A percentile compares a stretch with the other conserved stretches of the same genome.
These are phyloP conservation scores for Zostera marina DNA, from an alignment of 116 monocot genomes.

Conservation along the genomic window DNA sequence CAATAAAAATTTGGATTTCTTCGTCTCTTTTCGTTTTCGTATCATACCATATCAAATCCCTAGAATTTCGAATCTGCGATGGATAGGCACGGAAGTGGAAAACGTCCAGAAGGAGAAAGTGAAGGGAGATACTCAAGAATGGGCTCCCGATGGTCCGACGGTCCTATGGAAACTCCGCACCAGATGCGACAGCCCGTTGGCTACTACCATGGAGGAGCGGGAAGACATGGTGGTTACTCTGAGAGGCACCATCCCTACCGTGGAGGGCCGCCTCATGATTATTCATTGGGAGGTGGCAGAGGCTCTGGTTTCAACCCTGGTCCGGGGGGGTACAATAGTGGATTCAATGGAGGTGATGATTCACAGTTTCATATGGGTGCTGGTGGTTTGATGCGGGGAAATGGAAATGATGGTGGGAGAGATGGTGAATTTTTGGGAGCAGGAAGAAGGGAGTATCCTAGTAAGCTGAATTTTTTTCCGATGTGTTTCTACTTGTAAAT, in stretches of 20 bases:
- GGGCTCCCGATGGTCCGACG: constrained; percentile 9
- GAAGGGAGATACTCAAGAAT: constrained; percentile 6
- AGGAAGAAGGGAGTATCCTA: constrained; percentile 4
- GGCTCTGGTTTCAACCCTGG: constrained; percentile 5
- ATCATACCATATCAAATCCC: constrained; percentile 7
- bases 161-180: background rate
- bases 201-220: background rate
- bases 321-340: constrained; percentile 4
- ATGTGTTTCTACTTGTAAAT: background rate
- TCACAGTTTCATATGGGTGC: constrained; percentile 1
- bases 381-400: background rate
- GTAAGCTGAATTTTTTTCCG: constrained; percentile 2
- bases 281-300: constrained; percentile 1
- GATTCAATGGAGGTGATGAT: background rate
- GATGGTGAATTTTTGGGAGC: constrained; percentile 1
- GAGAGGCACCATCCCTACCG: constrained; percentile 11
- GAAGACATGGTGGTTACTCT: constrained; percentile 3
- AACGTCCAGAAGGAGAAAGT: constrained; percentile 1
- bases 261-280: background rate
- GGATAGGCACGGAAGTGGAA: constrained; percentile 3
- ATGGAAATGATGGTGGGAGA: background rate
- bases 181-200: constrained; percentile 1
- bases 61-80: constrained; percentile 1
- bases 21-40: background rate
- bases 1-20: background rate